These are phyloP conservation scores for Bacidia gigantensis DNA, from an alignment of 495 filamentous ascomycete species.

Conservation along the genomic window DNA sequence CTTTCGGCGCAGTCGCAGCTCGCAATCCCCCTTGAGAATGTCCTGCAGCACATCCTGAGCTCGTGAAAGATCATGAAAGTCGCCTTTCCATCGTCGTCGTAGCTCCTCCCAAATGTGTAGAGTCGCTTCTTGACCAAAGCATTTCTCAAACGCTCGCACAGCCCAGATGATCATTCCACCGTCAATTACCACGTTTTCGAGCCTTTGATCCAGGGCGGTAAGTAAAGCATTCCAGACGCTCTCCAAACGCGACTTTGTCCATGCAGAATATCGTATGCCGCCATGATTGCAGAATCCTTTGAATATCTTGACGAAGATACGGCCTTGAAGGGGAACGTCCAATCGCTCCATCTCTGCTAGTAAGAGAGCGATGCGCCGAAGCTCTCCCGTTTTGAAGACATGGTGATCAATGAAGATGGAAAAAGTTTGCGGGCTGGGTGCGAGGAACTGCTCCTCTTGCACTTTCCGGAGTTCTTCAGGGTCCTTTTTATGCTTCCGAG, in stretches of 20 bases:
- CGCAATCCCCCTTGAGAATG: neutral
- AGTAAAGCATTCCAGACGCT: constrained; percentile 24
- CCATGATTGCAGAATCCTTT: constrained; percentile 56
- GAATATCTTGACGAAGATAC: constrained; percentile 51
- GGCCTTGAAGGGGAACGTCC: constrained; percentile 41
- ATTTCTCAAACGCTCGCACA: constrained; percentile 16
- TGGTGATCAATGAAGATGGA: constrained; percentile 42
- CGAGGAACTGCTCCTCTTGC: constrained; percentile 39
- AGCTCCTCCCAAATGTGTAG: constrained; percentile 18
- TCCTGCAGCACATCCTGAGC: constrained; percentile 4
- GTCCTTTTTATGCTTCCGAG: constrained; percentile 40
- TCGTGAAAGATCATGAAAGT: constrained; percentile 1
- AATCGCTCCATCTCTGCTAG: constrained; percentile 52
- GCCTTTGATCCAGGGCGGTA: constrained; percentile 6
- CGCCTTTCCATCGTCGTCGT: constrained; percentile 12
- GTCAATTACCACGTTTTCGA: constrained; percentile 8
- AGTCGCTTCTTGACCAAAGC: constrained; percentile 13
- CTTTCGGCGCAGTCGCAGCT: neutral
- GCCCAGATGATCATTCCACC: constrained; percentile 18
- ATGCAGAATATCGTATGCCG: constrained; percentile 39
- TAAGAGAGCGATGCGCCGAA: constrained; percentile 39
- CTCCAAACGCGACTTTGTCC: constrained; percentile 42
- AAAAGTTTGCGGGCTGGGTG: constrained; percentile 52
- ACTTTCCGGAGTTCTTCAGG: constrained; percentile 31
- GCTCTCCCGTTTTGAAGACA: constrained; percentile 38